Base-by-base conservation (phyloP, 2,329 filamentous ascomycete species). In the Chaetothyriales sp. region DNA sequence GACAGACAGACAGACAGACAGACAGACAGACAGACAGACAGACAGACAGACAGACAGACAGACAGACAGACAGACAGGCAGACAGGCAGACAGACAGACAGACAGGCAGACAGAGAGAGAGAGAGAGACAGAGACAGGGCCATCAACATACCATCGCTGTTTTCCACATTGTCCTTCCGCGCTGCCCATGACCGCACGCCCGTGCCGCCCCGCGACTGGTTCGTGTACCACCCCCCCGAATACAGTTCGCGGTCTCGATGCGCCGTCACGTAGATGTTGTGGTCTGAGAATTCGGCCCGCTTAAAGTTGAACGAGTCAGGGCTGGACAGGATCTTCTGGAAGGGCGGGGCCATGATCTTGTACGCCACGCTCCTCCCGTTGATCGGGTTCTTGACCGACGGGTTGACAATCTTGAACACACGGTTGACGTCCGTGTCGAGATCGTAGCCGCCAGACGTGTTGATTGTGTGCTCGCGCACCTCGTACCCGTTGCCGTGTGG, bases 341-440 rank as follows among this genome's bases (percentile, higher is more conserved):
- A 81, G 0, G 76, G 73, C 1, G 76, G 74, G 0, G 71, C 68
- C 60, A 73, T 68, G 54, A 81, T 70, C 58, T 79, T 81, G 63
- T 80, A 81, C 1, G 70, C 73, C 1, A 79, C 74, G 0, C 74
- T 68, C 28, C 74, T 72, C 49, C 72, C 72, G 52, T 78, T 80
- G 56, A 79, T 65, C 0, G 73, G 68, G 64, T 81, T 81, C 48
- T 62, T 68, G 28, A 74, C 64, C 3, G 63, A 62, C 15, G 74
- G 67, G 54, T 80, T 80, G 58, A 76, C 70, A 56, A 81, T 78
- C 61, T 80, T 80, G 69, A 79, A 81, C 40, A 70, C 70, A 20
- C 77, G 73, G 62, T 76, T 74, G 5, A 64, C 66, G 52, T 70
- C 64, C 4, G 68, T 61, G 59, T 74, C 68, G 6, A 76, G 67